Percentiles rank a stretch among this genome's conserved stretches.
Conservation (phyloP, 1,284 basidiomycete genomes). For the Ustilago nuda region DNA sequence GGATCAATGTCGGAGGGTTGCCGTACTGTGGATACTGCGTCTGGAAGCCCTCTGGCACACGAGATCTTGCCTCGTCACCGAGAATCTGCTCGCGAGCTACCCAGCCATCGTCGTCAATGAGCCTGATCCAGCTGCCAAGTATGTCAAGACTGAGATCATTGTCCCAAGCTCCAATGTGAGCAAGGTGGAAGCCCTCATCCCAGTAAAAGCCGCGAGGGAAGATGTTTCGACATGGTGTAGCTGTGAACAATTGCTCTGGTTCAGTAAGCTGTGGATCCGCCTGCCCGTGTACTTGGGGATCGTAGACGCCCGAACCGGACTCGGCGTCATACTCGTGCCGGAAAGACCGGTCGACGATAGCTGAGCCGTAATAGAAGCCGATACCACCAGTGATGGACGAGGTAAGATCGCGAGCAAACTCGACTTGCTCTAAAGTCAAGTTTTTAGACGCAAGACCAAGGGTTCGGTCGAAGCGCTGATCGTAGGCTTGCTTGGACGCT, state of each 20-base stretch:
- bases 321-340: slow-evolving; percentile 84
- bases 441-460: slow-evolving; percentile 75
- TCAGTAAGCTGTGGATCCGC: slow-evolving; percentile 72
- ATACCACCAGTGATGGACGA: slow-evolving; percentile 90
- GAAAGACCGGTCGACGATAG: slow-evolving; percentile 85
- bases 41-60: slow-evolving; percentile 83
- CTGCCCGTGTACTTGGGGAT: slow-evolving; percentile 49
- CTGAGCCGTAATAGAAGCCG: slow-evolving; percentile 92
- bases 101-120: slow-evolving; percentile 94
- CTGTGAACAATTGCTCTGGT: slow-evolving; percentile 78
- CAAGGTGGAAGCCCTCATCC: slow-evolving; percentile 95
- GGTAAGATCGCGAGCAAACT: slow-evolving; percentile 86
- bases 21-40: slow-evolving; percentile 91
- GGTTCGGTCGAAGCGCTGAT: slow-evolving; percentile 76
- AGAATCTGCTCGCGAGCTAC: slow-evolving; percentile 94
- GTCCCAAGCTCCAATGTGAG: slow-evolving; percentile 91
- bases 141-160: slow-evolving; percentile 90
- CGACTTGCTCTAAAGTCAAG: slow-evolving; percentile 72
- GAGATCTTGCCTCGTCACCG: slow-evolving; percentile 87
- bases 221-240: slow-evolving; percentile 92
- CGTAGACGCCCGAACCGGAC: slow-evolving; percentile 52
- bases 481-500: slow-evolving; percentile 76
- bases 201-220: slow-evolving; percentile 97
- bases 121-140: slow-evolving; percentile 84
- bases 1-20: slow-evolving; percentile 90